These are phyloP conservation scores for Microthlaspi erraticum DNA, from an alignment of 345 rosid species.

Conservation along the genomic window DNA sequence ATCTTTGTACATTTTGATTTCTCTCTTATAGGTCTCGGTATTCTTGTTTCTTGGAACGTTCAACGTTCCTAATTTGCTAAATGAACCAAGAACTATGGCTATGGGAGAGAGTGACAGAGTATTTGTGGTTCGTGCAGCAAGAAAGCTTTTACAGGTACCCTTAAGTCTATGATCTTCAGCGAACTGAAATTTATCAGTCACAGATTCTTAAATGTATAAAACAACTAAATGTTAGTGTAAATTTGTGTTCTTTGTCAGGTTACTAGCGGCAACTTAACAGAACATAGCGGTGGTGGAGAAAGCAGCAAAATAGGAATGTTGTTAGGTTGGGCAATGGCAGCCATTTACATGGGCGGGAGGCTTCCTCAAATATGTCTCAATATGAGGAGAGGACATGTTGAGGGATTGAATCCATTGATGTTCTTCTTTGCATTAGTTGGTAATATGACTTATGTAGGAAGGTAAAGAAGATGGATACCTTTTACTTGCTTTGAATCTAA, in stretches of 20 bases:
- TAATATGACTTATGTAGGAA: slow-evolving; percentile 75
- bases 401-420: slow-evolving; percentile 90
- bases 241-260: slow-evolving; percentile 48
- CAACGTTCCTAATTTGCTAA: slow-evolving; percentile 46
- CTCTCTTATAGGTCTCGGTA: slow-evolving; percentile 54
- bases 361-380: slow-evolving; percentile 87
- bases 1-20: not conserved
- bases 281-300: slow-evolving; percentile 48
- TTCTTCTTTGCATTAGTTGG: slow-evolving; percentile 83
- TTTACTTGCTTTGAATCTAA: not conserved
- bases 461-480: slow-evolving; percentile 47
- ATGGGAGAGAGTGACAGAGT: slow-evolving; percentile 51
- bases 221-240: not conserved
- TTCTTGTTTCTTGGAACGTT: slow-evolving; percentile 61
- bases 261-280: slow-evolving; percentile 41
- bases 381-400: slow-evolving; percentile 79
- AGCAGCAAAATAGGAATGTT: slow-evolving; percentile 54
- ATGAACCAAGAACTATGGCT: slow-evolving; percentile 32
- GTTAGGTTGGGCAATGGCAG: slow-evolving; percentile 91
- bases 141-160: slow-evolving; percentile 76
- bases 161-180: not conserved
- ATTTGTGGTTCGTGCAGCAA: slow-evolving; percentile 52
- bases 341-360: slow-evolving; percentile 89
- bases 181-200: not conserved
- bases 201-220: not conserved